phyloP scores from a whole-genome alignment of 345 rosid genomes.

The Raphanus raphanistrum region DNA sequence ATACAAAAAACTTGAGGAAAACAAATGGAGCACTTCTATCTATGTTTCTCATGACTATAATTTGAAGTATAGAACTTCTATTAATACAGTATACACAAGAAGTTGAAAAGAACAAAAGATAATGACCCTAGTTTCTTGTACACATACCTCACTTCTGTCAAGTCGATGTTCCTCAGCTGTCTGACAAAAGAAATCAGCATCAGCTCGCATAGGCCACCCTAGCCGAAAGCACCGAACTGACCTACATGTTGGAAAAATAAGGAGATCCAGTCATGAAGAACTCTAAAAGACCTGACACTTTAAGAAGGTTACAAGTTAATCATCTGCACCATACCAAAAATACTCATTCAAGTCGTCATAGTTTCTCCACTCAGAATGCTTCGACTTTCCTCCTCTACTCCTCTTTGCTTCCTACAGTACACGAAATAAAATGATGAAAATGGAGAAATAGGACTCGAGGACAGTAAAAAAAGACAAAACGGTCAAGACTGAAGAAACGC shows the following conservation, averaged over 20 bases:
- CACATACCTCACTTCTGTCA: constrained; percentile 49
- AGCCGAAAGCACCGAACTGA: constrained; percentile 67
- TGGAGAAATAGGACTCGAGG: neutral
- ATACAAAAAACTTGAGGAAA: constrained; percentile 13
- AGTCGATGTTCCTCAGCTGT: constrained; percentile 37
- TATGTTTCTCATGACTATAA: neutral
- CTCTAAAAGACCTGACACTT: neutral
- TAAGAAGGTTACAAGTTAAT: neutral
- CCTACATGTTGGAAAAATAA: constrained; percentile 40
- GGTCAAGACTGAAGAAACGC: constrained; percentile 1
- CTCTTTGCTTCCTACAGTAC: constrained; percentile 58
- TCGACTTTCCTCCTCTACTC: constrained; percentile 61
- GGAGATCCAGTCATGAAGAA: neutral
- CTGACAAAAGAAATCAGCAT: constrained; percentile 70
- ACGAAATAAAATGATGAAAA: constrained; percentile 10
- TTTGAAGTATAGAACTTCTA: neutral
- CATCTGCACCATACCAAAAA: constrained; percentile 51
- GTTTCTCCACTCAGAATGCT: constrained; percentile 81
- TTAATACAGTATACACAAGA: neutral
- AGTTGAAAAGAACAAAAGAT: neutral
- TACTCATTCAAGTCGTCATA: constrained; percentile 71
- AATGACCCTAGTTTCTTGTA: constrained; percentile 17
- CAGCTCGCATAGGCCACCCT: constrained; percentile 81
- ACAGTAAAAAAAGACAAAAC: constrained; percentile 7
- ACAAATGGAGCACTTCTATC: neutral